These are phyloP conservation scores for Miamiensis avidus DNA, from an alignment of 169 alveolate genomes.

Conservation along the genomic window DNA sequence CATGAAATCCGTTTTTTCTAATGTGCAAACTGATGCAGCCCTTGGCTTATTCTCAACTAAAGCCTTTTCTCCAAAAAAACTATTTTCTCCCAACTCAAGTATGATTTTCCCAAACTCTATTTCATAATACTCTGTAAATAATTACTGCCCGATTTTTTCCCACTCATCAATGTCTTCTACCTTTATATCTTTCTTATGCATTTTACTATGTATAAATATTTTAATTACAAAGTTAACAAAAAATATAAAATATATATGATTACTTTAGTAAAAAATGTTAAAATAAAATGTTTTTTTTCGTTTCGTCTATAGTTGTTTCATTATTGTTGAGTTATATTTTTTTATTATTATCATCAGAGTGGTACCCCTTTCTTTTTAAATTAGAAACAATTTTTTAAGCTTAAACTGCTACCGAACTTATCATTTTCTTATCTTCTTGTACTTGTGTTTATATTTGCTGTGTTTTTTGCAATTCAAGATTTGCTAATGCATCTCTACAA, in stretches of 20 bases:
- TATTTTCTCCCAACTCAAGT: constrained; percentile 22
- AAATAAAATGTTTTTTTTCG: too few relatives aligned
- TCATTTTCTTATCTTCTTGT: too few relatives aligned
- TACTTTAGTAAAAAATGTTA: too few relatives aligned
- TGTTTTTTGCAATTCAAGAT: not conserved
- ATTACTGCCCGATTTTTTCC: not conserved
- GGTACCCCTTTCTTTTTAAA: too few relatives aligned
- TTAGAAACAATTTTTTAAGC: too few relatives aligned
- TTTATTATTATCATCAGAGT: too few relatives aligned
- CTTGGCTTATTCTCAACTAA: constrained; percentile 33
- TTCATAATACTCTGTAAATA: not conserved
- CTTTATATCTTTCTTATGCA: not conserved
- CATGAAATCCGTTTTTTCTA: constrained; percentile 17
- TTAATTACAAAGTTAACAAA: not conserved
- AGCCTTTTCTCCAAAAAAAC: constrained; percentile 38
- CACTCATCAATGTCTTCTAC: not conserved
- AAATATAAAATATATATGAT: too few relatives aligned
- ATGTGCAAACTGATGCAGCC: constrained; percentile 33
- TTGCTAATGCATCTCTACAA: not conserved
- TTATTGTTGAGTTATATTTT: too few relatives aligned
- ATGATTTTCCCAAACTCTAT: constrained; percentile 3
- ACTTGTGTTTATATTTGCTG: not conserved
- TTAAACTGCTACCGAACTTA: too few relatives aligned
- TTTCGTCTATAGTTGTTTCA: too few relatives aligned
- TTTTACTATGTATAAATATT: not conserved